Percentiles rank a stretch among this genome's conserved stretches.
These are phyloP conservation scores for Eucalyptus rudis DNA, from an alignment of 345 rosid species.

Conservation along the genomic window DNA sequence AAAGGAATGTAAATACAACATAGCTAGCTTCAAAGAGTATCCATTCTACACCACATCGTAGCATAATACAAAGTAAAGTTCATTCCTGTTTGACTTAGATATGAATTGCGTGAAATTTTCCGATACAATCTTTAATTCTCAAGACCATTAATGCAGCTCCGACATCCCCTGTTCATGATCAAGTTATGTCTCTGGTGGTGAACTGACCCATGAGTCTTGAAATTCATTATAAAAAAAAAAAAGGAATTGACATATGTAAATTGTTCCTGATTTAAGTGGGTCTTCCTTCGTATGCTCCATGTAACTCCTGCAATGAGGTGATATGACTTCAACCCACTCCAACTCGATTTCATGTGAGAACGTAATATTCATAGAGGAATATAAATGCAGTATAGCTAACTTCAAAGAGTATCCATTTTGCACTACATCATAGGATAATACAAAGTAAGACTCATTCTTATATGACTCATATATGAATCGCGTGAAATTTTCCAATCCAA, in stretches of 20 bases:
- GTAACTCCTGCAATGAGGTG: not conserved
- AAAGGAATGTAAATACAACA: not conserved
- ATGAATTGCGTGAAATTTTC: not conserved
- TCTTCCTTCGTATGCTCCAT: not conserved
- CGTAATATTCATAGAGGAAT: not conserved
- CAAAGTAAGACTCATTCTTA: not conserved
- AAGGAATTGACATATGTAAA: not conserved
- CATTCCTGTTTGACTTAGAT: not conserved
- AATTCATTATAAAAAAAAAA: not conserved
- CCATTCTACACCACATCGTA: not conserved
- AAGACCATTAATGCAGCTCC: not conserved
- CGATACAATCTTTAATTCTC: not conserved
- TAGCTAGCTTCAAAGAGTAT: not conserved
- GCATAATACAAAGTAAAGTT: not conserved
- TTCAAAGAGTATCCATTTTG: not conserved
- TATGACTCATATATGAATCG: not conserved
- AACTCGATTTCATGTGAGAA: not conserved
- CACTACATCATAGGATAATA: not conserved
- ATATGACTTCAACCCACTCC: not conserved
- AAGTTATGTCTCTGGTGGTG: not conserved
- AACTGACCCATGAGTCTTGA: not conserved
- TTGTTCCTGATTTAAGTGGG: not conserved
- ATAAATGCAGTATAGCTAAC: not conserved
- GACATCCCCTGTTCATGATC: not conserved
- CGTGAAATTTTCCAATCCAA: not conserved